Conservation (phyloP, 1,139 yeast species). For the Kodamaea sp. region DNA sequence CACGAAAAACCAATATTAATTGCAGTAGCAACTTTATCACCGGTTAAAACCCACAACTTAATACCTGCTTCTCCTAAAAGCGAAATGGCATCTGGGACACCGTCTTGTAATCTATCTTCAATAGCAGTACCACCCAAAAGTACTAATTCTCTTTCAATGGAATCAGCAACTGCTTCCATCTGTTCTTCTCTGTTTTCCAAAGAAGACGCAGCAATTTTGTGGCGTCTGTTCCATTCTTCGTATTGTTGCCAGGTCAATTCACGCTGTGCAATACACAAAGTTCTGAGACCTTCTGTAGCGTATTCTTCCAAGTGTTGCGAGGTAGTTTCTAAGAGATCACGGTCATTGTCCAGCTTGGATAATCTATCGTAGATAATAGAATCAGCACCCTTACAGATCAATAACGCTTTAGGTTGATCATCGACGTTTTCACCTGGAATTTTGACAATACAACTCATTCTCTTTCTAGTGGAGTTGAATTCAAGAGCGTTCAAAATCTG, state of each 20-base stretch:
- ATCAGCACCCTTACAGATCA: conserved; percentile 53
- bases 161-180: conserved; percentile 50
- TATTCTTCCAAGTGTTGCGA: conserved; percentile 44
- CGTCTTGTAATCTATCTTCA: conserved; percentile 53
- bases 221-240: conserved; percentile 44
- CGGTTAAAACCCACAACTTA: conserved; percentile 53
- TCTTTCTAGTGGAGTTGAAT: conserved; percentile 53
- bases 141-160: conserved; percentile 45
- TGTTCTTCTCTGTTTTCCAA: conserved; percentile 44
- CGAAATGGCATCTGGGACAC: conserved; percentile 51
- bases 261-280: conserved; percentile 49
- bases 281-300: conserved; percentile 51
- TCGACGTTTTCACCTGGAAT: conserved; percentile 37
- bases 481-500: conserved; percentile 54
- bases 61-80: conserved; percentile 50
- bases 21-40: conserved; percentile 55
- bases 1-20: conserved; percentile 54
- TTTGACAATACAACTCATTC: conserved; percentile 92
- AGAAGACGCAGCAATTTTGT: conserved; percentile 44
- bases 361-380: conserved; percentile 46
- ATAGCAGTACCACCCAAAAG: conserved; percentile 55
- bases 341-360: conserved; percentile 33
- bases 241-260: conserved; percentile 46
- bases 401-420: conserved; percentile 39
- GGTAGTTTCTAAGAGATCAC: conserved; percentile 33